These are phyloP conservation scores for Tilletia caries DNA, from an alignment of 1,284 basidiomycete species.

Conservation along the genomic window DNA sequence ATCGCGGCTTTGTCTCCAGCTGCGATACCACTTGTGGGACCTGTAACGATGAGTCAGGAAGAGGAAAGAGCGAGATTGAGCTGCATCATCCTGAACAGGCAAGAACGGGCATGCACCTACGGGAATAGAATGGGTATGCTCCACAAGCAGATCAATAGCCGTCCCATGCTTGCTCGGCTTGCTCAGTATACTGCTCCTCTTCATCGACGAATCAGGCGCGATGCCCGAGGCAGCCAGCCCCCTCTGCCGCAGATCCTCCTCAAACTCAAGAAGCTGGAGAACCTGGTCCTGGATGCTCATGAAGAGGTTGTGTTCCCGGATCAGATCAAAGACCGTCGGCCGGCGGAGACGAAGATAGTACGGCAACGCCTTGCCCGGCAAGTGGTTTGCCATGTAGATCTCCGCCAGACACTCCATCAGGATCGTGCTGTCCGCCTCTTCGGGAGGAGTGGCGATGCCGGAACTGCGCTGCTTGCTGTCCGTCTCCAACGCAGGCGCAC, in stretches of 20 bases:
- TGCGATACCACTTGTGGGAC: constrained; percentile 83
- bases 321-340: constrained; percentile 89
- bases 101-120: constrained; percentile 58
- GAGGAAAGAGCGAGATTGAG: constrained; percentile 16
- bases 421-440: constrained; percentile 41
- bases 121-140: constrained; percentile 93
- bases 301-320: constrained; percentile 89
- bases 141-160: constrained; percentile 82
- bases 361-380: constrained; percentile 87
- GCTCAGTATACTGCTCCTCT: constrained; percentile 5
- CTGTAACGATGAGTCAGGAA: constrained; percentile 61
- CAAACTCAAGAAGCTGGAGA: constrained; percentile 85
- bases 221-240: not conserved
- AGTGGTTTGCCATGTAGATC: constrained; percentile 80
- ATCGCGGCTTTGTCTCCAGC: constrained; percentile 71
- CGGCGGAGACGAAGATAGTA: constrained; percentile 81
- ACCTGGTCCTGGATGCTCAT: constrained; percentile 92
- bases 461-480: not conserved
- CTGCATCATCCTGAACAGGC: not conserved
- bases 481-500: constrained; percentile 12
- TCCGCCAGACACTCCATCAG: constrained; percentile 91
- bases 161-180: constrained; percentile 56
- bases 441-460: not conserved
- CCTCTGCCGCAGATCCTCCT: constrained; percentile 66
- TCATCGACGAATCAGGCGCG: not conserved